Percentiles rank a stretch among this genome's conserved stretches.
These are phyloP conservation scores for Aleurites moluccanus DNA, from an alignment of 441 rosid genomes.

Conservation along the genomic window DNA sequence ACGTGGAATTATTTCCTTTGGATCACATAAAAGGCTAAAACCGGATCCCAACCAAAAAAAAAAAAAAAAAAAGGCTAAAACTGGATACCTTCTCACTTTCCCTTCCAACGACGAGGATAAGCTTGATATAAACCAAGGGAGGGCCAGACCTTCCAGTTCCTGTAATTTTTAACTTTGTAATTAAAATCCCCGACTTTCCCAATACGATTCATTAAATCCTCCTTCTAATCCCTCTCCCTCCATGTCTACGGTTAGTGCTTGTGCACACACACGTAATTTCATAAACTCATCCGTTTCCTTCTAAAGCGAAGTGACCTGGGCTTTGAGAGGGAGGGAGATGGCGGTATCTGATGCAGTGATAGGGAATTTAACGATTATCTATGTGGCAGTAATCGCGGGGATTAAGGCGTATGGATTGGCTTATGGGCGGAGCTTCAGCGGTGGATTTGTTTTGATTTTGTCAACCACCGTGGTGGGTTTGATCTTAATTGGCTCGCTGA, in stretches of 20 bases:
- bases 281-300: neutral
- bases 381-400: slow-evolving; percentile 72
- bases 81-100: slow-evolving; percentile 18
- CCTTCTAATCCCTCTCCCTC: neutral
- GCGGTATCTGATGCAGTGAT: slow-evolving; percentile 83
- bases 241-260: neutral
- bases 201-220: slow-evolving; percentile 7
- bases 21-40: slow-evolving; percentile 16
- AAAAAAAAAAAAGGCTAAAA: no score
- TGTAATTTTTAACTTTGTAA: neutral
- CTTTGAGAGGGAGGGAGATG: slow-evolving; percentile 33
- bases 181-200: slow-evolving; percentile 27
- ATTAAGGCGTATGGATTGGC: slow-evolving; percentile 66
- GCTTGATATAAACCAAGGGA: slow-evolving; percentile 5
- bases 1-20: slow-evolving; percentile 26
- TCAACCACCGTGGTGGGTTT: slow-evolving; percentile 68
- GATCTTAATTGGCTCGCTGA: slow-evolving; percentile 63
- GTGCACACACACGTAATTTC: neutral
- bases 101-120: slow-evolving; percentile 26
- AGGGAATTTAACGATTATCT: slow-evolving; percentile 79
- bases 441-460: slow-evolving; percentile 61
- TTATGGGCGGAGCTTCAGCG: slow-evolving; percentile 63
- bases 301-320: neutral
- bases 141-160: neutral
- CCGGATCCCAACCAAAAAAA: no score